phyloP scores from a whole-genome alignment of 208 protist genomes.

The Trypanosoma rangeli region DNA sequence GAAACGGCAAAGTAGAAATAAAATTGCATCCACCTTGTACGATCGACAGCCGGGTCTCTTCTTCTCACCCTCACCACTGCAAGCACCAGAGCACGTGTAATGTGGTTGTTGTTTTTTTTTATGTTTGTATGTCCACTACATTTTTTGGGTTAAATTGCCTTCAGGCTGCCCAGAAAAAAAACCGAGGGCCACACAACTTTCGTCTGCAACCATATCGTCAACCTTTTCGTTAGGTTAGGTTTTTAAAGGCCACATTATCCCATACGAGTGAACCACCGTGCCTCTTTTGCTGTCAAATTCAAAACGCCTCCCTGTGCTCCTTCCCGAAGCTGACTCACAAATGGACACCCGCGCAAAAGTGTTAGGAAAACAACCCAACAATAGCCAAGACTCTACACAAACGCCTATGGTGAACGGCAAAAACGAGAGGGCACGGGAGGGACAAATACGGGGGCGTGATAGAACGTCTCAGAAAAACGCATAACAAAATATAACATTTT shows the following conservation, averaged over 20 bases:
- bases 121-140: background rate
- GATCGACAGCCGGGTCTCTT: no score
- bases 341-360: background rate
- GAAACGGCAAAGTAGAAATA: background rate
- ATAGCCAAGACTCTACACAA: no score
- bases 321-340: background rate
- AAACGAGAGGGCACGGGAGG: background rate
- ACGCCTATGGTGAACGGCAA: background rate
- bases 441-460: background rate
- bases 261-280: background rate
- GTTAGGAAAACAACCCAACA: background rate
- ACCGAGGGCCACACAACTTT: no score
- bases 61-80: no score
- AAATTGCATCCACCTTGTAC: background rate
- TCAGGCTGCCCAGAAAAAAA: no score
- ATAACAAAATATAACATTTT: background rate
- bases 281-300: background rate
- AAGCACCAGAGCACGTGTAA: background rate
- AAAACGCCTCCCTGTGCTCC: background rate
- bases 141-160: background rate
- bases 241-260: no score
- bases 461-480: background rate
- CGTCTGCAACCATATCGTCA: no score
- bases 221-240: no score
- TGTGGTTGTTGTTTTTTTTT: background rate